Percentiles rank a stretch among this genome's conserved stretches.
Conservation (phyloP, 2,329 filamentous ascomycete species). For the Aspergillus sp. region DNA sequence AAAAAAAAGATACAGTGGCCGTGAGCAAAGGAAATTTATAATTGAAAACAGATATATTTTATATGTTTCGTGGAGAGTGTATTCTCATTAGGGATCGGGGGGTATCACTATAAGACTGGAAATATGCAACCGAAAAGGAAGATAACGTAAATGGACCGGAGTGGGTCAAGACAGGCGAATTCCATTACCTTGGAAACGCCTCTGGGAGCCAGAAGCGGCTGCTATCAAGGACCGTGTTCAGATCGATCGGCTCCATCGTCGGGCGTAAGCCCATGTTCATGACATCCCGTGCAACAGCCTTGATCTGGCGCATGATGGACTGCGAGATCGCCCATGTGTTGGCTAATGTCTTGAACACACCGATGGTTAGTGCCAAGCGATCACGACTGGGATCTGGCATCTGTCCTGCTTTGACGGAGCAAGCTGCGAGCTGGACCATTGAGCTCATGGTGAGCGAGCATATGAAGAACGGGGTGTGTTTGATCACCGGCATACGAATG, state of each 20-base stretch:
- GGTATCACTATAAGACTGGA: constrained; percentile 8
- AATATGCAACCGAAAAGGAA: constrained; percentile 4
- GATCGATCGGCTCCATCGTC: constrained; percentile 35
- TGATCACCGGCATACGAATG: constrained; percentile 56
- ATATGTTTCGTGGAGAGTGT: neutral
- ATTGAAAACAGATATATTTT: neutral
- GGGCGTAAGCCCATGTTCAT: constrained; percentile 45
- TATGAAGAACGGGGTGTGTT: constrained; percentile 81
- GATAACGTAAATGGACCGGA: constrained; percentile 21
- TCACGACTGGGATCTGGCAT: constrained; percentile 62
- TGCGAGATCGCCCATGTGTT: constrained; percentile 71
- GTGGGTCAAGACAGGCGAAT: neutral
- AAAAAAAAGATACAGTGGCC: neutral
- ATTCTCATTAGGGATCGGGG: neutral
- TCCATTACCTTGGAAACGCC: constrained; percentile 36
- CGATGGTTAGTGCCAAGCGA: constrained; percentile 75
- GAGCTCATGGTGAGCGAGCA: constrained; percentile 77
- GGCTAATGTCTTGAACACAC: constrained; percentile 68
- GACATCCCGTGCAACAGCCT: constrained; percentile 75
- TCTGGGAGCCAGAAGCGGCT: constrained; percentile 37
- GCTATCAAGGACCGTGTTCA: constrained; percentile 34
- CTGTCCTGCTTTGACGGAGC: constrained; percentile 59
- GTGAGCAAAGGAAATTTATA: neutral
- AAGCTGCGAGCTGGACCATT: constrained; percentile 79
- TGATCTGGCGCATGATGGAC: constrained; percentile 70